A percentile compares a stretch with the other conserved stretches of the same genome.
phyloP scores from a whole-genome alignment of 345 rosid species.

The Murraya koenigii region DNA sequence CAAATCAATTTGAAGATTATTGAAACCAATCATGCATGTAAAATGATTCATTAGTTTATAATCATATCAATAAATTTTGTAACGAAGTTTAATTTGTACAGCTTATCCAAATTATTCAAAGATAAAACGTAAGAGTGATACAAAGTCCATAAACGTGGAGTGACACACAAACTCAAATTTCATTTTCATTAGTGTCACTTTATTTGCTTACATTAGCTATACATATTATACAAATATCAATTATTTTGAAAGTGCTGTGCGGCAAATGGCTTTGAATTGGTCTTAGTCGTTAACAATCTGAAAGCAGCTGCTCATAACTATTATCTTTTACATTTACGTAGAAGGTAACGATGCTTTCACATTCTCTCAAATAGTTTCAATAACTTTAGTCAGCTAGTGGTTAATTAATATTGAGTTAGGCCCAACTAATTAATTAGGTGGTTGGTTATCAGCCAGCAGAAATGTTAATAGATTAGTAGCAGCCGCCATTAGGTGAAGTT shows the following conservation, averaged over 20 bases:
- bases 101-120: too few relatives aligned
- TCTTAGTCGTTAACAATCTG: background rate
- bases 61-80: too few relatives aligned
- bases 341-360: background rate
- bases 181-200: background rate
- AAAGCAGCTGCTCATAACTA: background rate
- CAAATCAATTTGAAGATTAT: too few relatives aligned
- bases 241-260: too few relatives aligned
- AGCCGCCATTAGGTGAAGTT: background rate
- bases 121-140: background rate
- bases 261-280: background rate
- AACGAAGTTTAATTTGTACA: too few relatives aligned
- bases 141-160: background rate
- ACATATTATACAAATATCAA: too few relatives aligned
- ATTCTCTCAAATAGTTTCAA: background rate
- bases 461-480: background rate
- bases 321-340: background rate
- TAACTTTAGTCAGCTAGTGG: background rate
- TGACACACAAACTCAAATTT: background rate
- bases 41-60: too few relatives aligned
- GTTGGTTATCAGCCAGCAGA: background rate
- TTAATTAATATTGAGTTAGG: background rate
- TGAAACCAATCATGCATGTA: too few relatives aligned
- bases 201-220: too few relatives aligned
- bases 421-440: background rate